Conservation (phyloP, 2,329 filamentous ascomycete species). For the Clarireedia paspali region DNA sequence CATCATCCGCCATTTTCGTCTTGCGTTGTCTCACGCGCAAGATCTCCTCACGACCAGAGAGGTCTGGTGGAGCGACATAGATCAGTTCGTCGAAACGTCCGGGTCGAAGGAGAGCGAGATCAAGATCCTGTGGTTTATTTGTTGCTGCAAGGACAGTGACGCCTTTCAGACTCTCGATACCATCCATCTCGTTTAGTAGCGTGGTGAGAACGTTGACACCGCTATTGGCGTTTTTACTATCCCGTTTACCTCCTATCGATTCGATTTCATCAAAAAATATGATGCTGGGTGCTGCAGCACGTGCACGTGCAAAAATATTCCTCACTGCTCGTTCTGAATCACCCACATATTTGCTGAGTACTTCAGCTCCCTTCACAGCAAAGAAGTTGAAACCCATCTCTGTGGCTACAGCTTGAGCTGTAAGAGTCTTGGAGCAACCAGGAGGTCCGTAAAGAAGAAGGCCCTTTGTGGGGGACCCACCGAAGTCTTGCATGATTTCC, state of each 20-base stretch:
- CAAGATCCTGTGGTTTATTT: conserved; percentile 79
- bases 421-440: conserved; percentile 90
- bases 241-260: conserved; percentile 53
- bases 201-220: conserved; percentile 83
- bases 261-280: conserved; percentile 98
- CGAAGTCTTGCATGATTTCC: conserved; percentile 41
- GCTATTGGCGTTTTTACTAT: conserved; percentile 37
- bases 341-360: conserved; percentile 95
- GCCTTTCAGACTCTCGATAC: conserved; percentile 75
- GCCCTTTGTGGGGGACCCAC: conserved; percentile 63
- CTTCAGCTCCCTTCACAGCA: conserved; percentile 85
- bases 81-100: conserved; percentile 80
- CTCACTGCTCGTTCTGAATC: conserved; percentile 84
- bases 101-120: conserved; percentile 76
- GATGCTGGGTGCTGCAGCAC: conserved; percentile 80
- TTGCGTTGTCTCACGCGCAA: conserved; percentile 59
- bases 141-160: conserved; percentile 87
- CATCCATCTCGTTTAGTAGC: conserved; percentile 90
- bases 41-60: conserved; percentile 67
- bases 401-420: conserved; percentile 82
- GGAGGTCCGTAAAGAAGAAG: conserved; percentile 87
- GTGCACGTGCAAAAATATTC: conserved; percentile 77
- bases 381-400: conserved; percentile 91
- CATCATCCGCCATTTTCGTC: conserved; percentile 51
- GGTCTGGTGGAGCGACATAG: conserved; percentile 77